phyloP scores from a whole-genome alignment of 2,329 filamentous ascomycete genomes.

The Colletotrichum brevisporum region DNA sequence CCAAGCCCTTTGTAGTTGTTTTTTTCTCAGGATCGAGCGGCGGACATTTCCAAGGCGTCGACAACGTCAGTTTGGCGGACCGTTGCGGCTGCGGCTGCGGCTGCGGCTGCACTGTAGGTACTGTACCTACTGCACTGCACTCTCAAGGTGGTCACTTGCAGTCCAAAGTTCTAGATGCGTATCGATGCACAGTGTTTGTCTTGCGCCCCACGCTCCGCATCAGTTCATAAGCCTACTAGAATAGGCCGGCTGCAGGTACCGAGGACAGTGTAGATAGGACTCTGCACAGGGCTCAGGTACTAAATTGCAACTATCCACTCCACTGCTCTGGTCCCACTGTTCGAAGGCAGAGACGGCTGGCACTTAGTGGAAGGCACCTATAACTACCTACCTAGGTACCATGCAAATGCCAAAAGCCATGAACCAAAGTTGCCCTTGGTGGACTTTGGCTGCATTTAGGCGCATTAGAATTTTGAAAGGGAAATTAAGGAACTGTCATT shows the following conservation, averaged over 20 bases:
- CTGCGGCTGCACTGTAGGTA: too few relatives aligned
- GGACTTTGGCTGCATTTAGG: too few relatives aligned
- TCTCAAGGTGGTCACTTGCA: background rate
- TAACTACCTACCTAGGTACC: too few relatives aligned
- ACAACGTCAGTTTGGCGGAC: background rate
- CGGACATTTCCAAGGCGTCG: background rate
- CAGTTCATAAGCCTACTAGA: background rate
- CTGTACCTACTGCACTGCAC: background rate
- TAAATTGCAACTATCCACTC: background rate
- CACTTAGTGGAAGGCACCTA: too few relatives aligned
- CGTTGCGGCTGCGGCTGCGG: constrained; percentile 1
- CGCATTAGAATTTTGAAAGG: too few relatives aligned
- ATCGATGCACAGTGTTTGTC: constrained; percentile 24
- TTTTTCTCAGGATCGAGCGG: background rate
- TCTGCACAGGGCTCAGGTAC: background rate
- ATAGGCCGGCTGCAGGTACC: too few relatives aligned
- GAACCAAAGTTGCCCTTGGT: too few relatives aligned
- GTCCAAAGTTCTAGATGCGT: constrained; percentile 23
- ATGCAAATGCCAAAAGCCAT: too few relatives aligned
- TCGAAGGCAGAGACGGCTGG: background rate
- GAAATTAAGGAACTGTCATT: too few relatives aligned
- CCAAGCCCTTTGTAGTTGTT: background rate
- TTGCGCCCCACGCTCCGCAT: background rate
- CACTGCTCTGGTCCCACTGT: background rate
- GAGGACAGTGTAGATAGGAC: background rate